phyloP scores from a whole-genome alignment of 768 basidiomycete species.

The Termitomyces titanicus region DNA sequence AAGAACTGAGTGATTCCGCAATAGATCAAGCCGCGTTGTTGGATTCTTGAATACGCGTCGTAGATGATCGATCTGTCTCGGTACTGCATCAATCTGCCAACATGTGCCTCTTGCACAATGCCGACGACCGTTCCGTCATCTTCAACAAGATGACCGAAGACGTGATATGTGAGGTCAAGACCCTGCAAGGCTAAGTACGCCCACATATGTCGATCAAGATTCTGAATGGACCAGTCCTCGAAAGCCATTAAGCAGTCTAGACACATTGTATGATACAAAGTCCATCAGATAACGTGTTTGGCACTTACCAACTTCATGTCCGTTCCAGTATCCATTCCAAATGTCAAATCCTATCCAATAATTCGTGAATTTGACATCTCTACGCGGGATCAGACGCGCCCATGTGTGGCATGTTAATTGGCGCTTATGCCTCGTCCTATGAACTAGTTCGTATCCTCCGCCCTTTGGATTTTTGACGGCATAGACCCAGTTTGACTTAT shows the following conservation, averaged over 20 bases:
- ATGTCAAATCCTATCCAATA: conserved; percentile 24
- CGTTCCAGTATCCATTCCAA: conserved; percentile 35
- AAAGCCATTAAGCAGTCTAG: conserved; percentile 31
- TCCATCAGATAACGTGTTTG: neutral
- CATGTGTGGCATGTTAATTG: conserved; percentile 30
- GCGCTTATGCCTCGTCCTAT: conserved; percentile 20
- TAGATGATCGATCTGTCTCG: conserved; percentile 29
- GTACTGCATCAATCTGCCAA: conserved; percentile 25
- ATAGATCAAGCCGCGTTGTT: conserved; percentile 24
- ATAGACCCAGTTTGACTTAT: conserved; percentile 33
- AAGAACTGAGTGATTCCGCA: conserved; percentile 12
- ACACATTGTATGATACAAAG: neutral
- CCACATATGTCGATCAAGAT: conserved; percentile 28
- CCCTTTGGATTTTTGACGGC: conserved; percentile 21
- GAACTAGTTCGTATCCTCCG: conserved; percentile 27
- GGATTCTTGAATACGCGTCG: conserved; percentile 25
- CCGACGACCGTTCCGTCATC: conserved; percentile 29
- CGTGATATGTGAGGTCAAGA: conserved; percentile 32
- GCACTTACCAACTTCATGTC: conserved; percentile 31
- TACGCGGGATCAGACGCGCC: conserved; percentile 32
- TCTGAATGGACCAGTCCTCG: conserved; percentile 20
- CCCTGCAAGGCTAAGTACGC: conserved; percentile 25
- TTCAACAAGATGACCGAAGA: conserved; percentile 31
- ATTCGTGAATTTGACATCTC: conserved; percentile 32
- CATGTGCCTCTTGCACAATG: conserved; percentile 32